These are phyloP conservation scores for Fragilariopsis cylindrus DNA, from an alignment of 108 stramenopile genomes.

Conservation along the genomic window DNA sequence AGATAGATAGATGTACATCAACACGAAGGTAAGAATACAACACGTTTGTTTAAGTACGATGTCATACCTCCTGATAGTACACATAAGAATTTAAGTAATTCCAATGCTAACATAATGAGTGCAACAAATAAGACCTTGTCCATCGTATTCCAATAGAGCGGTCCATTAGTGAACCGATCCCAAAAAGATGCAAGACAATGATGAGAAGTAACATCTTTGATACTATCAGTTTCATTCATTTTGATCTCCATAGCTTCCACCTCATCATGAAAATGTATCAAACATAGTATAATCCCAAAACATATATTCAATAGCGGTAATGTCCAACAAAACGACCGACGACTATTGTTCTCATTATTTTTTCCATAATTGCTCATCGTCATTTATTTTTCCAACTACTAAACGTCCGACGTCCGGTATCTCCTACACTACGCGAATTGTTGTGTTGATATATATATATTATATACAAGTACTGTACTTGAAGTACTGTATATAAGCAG, in stretches of 20 bases:
- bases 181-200: background rate
- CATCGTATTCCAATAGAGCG: slow-evolving; percentile 22
- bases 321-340: background rate
- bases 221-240: background rate
- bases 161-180: slow-evolving; percentile 23
- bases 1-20: background rate
- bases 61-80: slow-evolving; percentile 33
- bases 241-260: background rate
- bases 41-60: background rate
- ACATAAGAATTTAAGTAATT: slow-evolving; percentile 32
- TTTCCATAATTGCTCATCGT: too few relatives aligned
- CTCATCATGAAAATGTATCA: slow-evolving; percentile 27
- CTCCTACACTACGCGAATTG: too few relatives aligned
- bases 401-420: too few relatives aligned
- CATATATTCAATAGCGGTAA: slow-evolving; percentile 14
- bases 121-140: slow-evolving; percentile 43
- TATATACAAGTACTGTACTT: too few relatives aligned
- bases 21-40: background rate
- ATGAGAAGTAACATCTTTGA: background rate
- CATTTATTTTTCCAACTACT: too few relatives aligned
- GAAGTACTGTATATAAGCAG: too few relatives aligned
- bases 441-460: too few relatives aligned
- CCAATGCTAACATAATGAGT: slow-evolving; percentile 38
- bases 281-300: slow-evolving; percentile 1
- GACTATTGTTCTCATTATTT: background rate